Evolutionary conservation across 75 land plant genomes (phyloP), one percentile per base, ranked within the genome.

Genomic region (Picea glauca): DNA sequence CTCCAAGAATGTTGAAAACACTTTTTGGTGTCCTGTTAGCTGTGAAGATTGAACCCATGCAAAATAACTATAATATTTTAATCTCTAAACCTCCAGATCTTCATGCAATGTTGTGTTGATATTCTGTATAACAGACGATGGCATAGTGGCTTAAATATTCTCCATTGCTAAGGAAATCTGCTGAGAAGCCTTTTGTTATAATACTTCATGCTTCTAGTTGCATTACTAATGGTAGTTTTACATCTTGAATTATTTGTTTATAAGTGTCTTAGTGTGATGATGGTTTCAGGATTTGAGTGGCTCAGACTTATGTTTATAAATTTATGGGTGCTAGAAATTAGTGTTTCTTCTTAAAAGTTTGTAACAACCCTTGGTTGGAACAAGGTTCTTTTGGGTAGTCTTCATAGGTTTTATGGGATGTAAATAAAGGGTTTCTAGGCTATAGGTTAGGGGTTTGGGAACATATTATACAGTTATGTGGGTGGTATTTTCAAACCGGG

Each of bases 1-100:
- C 92, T 76, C 94, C 97, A 38, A 94, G 97, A 56, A 84, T 94
- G 62, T 78, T 58, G 79, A 83, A 85, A 62, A 89, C 90, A 23
- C 73, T 93, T 35, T 31, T 90, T 21, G 87, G 82, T 17, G 84
- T 88, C 33, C 30, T 83, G 21, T 78, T 85, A 56, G 21, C 74
- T 72, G 83, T 86, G 26, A 86, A 67, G 33, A 79, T 57, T 76
- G 76, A 88, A 58, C 75, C 73, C 23, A 81, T 57, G 26, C 21
- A 58, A 35, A 78, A 72, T 60, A 83, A 54, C 18, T 72, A 86
- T 90, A 84, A 78, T 89, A 70, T 70, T 40, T 43, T 5, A 20
- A 70, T 70, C 46, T n/a, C 73, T 15, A 4, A 46, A 6, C 13
- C 70, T 32, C 40, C 5, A 23, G 40, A 33, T 18, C 70, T 13